Conservation (phyloP, 2,329 filamentous ascomycete genomes). For the Talaromyces sp. region DNA sequence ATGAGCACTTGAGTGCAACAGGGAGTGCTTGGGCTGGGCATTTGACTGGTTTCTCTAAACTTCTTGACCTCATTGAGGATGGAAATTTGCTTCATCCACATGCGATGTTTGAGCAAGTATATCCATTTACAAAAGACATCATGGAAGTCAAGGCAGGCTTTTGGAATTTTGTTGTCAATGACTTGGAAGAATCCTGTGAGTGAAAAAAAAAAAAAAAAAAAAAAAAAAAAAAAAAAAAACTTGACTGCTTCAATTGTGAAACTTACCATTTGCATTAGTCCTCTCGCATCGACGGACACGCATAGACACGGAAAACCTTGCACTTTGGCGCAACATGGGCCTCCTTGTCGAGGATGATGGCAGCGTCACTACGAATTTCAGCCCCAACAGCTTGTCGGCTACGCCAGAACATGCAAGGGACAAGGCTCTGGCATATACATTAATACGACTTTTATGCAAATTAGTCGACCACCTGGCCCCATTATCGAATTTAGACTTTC, state of each 20-base stretch:
- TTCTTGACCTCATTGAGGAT: background rate
- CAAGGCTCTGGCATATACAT: constrained; percentile 4
- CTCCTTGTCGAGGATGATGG: constrained; percentile 7
- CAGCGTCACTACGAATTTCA: background rate
- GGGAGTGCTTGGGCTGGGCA: background rate
- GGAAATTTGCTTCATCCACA: background rate
- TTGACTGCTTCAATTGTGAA: no score
- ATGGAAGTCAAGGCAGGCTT: constrained; percentile 11
- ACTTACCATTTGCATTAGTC: background rate
- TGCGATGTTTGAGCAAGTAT: background rate
- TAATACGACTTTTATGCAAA: constrained; percentile 9
- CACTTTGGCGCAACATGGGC: constrained; percentile 11
- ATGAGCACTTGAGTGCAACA: background rate
- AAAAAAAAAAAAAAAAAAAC: no score
- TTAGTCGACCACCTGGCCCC: background rate
- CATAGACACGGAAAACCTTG: background rate
- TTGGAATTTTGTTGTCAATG: constrained; percentile 16
- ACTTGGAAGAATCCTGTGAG: constrained; percentile 15
- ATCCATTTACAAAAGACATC: background rate
- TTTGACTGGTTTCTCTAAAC: background rate
- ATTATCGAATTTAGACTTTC: background rate
- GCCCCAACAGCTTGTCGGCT: background rate
- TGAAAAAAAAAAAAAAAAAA: background rate
- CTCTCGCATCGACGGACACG: constrained; percentile 3
- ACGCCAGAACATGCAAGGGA: constrained; percentile 1